A percentile compares a stretch with the other conserved stretches of the same genome.
Evolutionary conservation across 2,329 filamentous ascomycete genomes (phyloP).

Genomic region (Leptographium radiaticola): DNA sequence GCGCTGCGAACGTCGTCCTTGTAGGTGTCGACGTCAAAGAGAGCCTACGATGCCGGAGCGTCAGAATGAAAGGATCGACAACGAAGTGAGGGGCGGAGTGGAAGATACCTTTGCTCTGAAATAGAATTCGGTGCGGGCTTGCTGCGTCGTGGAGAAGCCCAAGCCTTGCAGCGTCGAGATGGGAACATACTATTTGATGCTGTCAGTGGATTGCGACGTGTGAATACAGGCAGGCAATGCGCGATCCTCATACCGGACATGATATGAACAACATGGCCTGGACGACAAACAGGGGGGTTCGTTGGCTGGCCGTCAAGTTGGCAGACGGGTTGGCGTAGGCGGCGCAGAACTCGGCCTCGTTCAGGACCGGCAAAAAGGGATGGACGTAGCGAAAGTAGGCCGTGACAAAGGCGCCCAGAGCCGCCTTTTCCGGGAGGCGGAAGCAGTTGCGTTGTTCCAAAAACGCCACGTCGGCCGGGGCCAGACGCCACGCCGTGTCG

Average conservation of each 20-base stretch:
- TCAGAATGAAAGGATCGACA: constrained; percentile 18
- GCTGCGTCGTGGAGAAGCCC: not conserved
- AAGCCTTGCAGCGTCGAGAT: not conserved
- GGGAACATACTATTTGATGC: not conserved
- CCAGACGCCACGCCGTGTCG: constrained; percentile 21
- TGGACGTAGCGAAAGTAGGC: constrained; percentile 33
- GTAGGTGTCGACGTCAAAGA: constrained; percentile 30
- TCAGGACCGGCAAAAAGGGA: constrained; percentile 26
- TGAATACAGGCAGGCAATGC: too few species aligned
- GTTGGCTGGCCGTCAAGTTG: constrained; percentile 14
- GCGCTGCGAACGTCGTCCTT: constrained; percentile 24
- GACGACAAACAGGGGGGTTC: constrained; percentile 26
- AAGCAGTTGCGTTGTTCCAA: constrained; percentile 31
- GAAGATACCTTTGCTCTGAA: constrained; percentile 16
- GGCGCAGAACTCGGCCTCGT: constrained; percentile 34
- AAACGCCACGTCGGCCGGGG: constrained; percentile 30
- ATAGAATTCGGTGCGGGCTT: constrained; percentile 6
- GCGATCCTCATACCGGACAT: not conserved
- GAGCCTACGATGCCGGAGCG: constrained; percentile 25
- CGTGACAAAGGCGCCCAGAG: constrained; percentile 27
- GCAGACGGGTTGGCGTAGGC: constrained; percentile 16
- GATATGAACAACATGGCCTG: constrained; percentile 28
- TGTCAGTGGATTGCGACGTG: too few species aligned
- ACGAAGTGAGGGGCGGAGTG: constrained; percentile 8
- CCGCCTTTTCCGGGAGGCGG: constrained; percentile 20